These are phyloP conservation scores for Hordeum marinum DNA, from an alignment of 176 grass and related monocot genomes.

Conservation along the genomic window DNA sequence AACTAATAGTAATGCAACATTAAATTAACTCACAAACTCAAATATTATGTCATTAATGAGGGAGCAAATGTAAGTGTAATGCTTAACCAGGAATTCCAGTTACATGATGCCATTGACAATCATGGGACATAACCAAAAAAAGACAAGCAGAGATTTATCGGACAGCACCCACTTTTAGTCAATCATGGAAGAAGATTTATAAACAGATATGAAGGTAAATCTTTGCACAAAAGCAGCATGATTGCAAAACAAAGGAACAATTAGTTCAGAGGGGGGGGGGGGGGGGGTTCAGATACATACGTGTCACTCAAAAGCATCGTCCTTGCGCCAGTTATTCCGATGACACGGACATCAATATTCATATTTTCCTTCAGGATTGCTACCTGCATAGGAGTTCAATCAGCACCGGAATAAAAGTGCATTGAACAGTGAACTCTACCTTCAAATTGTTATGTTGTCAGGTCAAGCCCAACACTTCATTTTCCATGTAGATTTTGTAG, in stretches of 20 bases:
- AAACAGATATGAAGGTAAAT: background rate
- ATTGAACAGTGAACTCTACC: background rate
- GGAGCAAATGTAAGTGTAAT: background rate
- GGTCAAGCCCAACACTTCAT: background rate
- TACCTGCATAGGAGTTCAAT: constrained; percentile 44
- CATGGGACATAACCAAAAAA: background rate
- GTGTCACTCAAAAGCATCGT: constrained; percentile 82
- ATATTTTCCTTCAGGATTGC: constrained; percentile 90
- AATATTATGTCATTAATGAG: background rate
- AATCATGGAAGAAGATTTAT: background rate
- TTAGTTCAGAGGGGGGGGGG: background rate
- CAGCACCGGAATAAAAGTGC: background rate
- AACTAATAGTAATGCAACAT: background rate
- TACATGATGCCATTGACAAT: background rate
- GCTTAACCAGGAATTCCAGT: background rate
- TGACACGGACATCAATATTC: constrained; percentile 93
- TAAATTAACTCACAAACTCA: background rate
- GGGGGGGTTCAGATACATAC: constrained; percentile 38
- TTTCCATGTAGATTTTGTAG: background rate
- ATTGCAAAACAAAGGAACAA: constrained; percentile 6
- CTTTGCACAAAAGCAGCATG: background rate
- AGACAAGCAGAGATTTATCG: background rate
- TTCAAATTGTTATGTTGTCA: background rate
- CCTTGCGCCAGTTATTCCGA: constrained; percentile 81
- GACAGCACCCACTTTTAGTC: background rate